phyloP scores from a whole-genome alignment of 345 rosid species.

The Melastoma malabathricum region DNA sequence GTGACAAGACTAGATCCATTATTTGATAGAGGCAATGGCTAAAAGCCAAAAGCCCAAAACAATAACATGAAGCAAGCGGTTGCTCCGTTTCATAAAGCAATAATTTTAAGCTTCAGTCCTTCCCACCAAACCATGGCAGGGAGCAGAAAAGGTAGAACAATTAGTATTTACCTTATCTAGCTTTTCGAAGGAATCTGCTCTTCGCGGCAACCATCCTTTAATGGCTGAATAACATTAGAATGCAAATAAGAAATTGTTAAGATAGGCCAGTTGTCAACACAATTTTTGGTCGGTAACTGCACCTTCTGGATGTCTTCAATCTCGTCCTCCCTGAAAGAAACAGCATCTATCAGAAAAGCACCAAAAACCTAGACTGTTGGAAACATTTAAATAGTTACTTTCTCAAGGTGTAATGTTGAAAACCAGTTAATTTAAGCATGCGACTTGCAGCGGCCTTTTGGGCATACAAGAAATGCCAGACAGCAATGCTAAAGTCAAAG shows the following conservation, averaged over 20 bases:
- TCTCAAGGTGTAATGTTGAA: no score
- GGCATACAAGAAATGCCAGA: no score
- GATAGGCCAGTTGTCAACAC: constrained; percentile 9
- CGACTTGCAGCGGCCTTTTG: no score
- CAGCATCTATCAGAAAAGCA: constrained; percentile 4
- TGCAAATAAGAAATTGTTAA: no score
- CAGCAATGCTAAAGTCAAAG: background rate
- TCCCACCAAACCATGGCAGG: background rate
- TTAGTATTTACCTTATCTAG: constrained; percentile 63
- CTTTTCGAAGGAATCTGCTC: constrained; percentile 95
- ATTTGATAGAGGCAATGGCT: no score
- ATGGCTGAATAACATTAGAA: constrained; percentile 47
- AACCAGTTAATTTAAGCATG: no score
- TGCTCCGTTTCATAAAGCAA: background rate
- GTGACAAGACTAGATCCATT: no score
- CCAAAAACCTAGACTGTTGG: no score
- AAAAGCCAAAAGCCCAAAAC: no score
- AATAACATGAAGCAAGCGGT: background rate
- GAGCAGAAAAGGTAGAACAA: constrained; percentile 15
- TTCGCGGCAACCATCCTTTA: constrained; percentile 89
- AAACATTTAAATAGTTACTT: no score
- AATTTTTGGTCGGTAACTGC: constrained; percentile 8
- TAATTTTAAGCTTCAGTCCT: background rate
- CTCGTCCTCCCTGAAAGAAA: constrained; percentile 87
- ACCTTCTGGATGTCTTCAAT: constrained; percentile 99